Conservation (phyloP, 495 filamentous ascomycete species). For the Staphylotrichum longicolle region DNA sequence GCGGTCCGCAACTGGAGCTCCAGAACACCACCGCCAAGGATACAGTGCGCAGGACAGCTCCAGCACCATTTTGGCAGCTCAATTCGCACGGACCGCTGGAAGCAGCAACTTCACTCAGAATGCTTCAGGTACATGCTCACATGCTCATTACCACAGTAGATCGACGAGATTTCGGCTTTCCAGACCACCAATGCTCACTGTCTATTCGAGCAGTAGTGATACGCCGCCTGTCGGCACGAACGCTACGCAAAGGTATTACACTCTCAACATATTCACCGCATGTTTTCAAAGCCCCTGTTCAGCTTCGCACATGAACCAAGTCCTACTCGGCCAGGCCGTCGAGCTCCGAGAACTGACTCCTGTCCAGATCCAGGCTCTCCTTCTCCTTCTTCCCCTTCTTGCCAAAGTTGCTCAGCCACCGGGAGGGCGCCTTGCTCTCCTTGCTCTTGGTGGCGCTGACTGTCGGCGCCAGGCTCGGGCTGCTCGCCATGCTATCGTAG, state of each 20-base stretch:
- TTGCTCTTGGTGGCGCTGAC: conserved; percentile 19
- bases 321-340: conserved; percentile 22
- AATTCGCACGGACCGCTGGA: background rate
- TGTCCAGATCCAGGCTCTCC: conserved; percentile 48
- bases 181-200: background rate
- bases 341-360: conserved; percentile 30
- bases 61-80: no score
- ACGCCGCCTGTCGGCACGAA: background rate
- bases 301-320: conserved; percentile 8
- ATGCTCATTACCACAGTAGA: no score
- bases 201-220: background rate
- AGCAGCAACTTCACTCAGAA: no score
- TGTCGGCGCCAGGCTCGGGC: conserved; percentile 17
- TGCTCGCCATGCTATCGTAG: conserved; percentile 39
- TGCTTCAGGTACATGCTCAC: no score
- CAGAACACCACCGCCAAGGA: background rate
- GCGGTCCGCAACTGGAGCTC: background rate
- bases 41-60: conserved; percentile 1
- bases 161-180: background rate
- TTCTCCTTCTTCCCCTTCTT: conserved; percentile 52
- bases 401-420: conserved; percentile 47
- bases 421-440: conserved; percentile 37
- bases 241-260: conserved; percentile 15
- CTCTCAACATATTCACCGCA: conserved; percentile 4
- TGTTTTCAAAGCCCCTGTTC: background rate